phyloP scores from a whole-genome alignment of 805 yeast species.

The Lipomyces japonicus region DNA sequence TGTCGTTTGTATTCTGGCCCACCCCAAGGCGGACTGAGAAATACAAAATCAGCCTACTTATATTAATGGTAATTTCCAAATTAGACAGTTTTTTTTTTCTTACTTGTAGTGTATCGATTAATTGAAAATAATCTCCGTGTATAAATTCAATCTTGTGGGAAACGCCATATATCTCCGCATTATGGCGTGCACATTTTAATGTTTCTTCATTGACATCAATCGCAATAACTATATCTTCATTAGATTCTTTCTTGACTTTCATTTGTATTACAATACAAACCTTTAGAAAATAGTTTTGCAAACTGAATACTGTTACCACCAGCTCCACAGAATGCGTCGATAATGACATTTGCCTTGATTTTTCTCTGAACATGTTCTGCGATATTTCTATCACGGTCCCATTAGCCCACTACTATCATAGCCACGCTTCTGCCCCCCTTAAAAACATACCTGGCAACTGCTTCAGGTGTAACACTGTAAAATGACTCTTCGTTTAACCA shows the following conservation, averaged over 20 bases:
- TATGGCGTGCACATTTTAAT: constrained; percentile 61
- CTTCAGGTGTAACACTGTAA: constrained; percentile 82
- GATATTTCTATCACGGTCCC: constrained; percentile 31
- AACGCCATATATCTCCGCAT: constrained; percentile 57
- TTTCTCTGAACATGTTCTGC: constrained; percentile 17
- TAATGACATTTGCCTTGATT: constrained; percentile 30
- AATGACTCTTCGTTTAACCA: constrained; percentile 68
- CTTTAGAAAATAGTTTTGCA: constrained; percentile 45
- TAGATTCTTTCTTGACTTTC: background rate
- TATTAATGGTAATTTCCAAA: background rate
- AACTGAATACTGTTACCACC: constrained; percentile 78
- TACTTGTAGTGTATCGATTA: constrained; percentile 10
- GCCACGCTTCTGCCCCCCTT: background rate
- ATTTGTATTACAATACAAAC: background rate
- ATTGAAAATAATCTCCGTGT: constrained; percentile 49
- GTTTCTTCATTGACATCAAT: constrained; percentile 60
- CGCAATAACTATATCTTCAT: constrained; percentile 46
- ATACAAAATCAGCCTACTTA: constrained; percentile 49
- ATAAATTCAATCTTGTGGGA: constrained; percentile 46
- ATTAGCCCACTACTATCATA: background rate
- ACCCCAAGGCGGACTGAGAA: constrained; percentile 89
- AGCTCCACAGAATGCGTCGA: constrained; percentile 75
- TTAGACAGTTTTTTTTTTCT: constrained; percentile 31
- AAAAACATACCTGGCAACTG: constrained; percentile 53
- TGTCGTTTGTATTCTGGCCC: constrained; percentile 36